Evolutionary conservation across 352 stramenopile genomes (phyloP).

Genomic region (Phytophthora tentaculata): DNA sequence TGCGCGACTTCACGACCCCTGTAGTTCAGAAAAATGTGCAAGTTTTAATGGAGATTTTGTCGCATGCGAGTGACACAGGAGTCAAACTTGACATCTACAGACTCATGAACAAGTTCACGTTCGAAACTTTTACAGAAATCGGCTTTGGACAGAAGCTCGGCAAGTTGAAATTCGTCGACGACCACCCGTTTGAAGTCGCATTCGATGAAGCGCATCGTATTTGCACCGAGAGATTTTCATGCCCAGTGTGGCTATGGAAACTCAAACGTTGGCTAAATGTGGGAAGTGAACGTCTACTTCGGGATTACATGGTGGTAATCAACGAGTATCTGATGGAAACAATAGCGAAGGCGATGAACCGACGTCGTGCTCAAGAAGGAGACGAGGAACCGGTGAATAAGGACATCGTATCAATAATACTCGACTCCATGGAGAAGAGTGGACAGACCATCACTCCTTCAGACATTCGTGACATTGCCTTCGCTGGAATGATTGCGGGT

Average conservation of each 20-base stretch:
- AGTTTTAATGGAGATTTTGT: slow-evolving; percentile 13
- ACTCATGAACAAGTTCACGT: slow-evolving; percentile 35
- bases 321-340: slow-evolving; percentile 33
- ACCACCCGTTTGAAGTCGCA: slow-evolving; percentile 31
- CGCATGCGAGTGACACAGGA: slow-evolving; percentile 1
- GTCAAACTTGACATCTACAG: slow-evolving; percentile 21
- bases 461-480: not conserved
- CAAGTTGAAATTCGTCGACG: slow-evolving; percentile 22
- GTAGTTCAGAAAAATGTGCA: slow-evolving; percentile 27
- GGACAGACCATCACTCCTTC: not conserved
- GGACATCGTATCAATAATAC: slow-evolving; percentile 22
- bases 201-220: slow-evolving; percentile 38
- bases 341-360: slow-evolving; percentile 29
- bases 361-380: not conserved
- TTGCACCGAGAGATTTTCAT: slow-evolving; percentile 9
- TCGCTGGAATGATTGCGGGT: not conserved
- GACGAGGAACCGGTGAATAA: slow-evolving; percentile 34
- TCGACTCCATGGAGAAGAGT: not conserved
- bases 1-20: slow-evolving; percentile 40
- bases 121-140: slow-evolving; percentile 65
- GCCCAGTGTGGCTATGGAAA: slow-evolving; percentile 29
- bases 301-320: slow-evolving; percentile 21
- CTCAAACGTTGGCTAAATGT: slow-evolving; percentile 33
- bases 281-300: slow-evolving; percentile 15
- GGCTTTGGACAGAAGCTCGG: slow-evolving; percentile 56